Percentiles rank a stretch among this genome's conserved stretches.
These are phyloP conservation scores for Phytophthora megakarya DNA, from an alignment of 352 stramenopile genomes.

Conservation along the genomic window DNA sequence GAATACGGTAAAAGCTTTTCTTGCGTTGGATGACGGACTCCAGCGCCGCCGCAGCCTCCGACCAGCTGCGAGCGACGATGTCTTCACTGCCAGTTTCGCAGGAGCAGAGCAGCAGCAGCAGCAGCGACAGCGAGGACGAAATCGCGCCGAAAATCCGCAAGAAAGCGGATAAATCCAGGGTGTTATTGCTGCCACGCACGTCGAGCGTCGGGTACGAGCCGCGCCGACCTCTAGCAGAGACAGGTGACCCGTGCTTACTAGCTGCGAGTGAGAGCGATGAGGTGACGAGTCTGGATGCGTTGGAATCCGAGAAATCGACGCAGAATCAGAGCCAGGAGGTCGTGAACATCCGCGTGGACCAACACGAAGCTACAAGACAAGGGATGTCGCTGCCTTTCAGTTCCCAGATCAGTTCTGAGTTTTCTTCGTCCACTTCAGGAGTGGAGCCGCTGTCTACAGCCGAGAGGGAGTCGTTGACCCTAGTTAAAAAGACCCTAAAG, in stretches of 20 bases:
- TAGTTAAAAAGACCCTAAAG: constrained; percentile 24
- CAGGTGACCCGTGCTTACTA: constrained; percentile 37
- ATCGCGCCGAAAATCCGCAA: neutral
- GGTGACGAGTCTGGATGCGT: constrained; percentile 29
- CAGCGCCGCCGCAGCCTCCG: neutral
- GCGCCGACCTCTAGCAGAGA: constrained; percentile 1
- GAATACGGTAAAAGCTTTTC: neutral
- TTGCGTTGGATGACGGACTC: constrained; percentile 13
- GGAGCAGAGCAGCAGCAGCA: constrained; percentile 21
- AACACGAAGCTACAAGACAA: neutral
- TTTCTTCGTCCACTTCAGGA: constrained; percentile 12
- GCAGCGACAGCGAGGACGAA: constrained; percentile 19
- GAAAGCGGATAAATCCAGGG: constrained; percentile 11
- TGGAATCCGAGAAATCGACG: constrained; percentile 18
- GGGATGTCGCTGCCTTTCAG: constrained; percentile 1
- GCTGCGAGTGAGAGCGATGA: constrained; percentile 25
- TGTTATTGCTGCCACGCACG: constrained; percentile 22
- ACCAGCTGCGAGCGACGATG: constrained; percentile 8
- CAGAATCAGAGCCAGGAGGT: constrained; percentile 6
- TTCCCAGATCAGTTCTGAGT: constrained; percentile 5
- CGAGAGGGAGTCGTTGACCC: constrained; percentile 11
- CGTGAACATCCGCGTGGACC: constrained; percentile 11
- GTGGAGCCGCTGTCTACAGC: constrained; percentile 18
- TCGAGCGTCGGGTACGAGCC: constrained; percentile 25
- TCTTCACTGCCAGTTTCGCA: constrained; percentile 23